Base-by-base conservation (phyloP, 306 rosid species). In the Dryas octopetala region DNA sequence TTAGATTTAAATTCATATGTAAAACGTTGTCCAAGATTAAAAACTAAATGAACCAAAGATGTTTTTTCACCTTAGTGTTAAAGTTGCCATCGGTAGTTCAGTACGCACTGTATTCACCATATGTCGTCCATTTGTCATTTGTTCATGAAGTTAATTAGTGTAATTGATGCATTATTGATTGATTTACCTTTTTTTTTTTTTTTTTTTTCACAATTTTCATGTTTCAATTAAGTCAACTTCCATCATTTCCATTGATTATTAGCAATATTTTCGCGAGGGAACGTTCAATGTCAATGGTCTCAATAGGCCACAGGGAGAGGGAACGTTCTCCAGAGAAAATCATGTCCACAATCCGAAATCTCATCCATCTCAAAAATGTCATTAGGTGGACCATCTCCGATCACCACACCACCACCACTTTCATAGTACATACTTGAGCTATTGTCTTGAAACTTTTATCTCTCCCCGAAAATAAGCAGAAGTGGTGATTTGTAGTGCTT, bases 311-410 rank as follows among this genome's bases (percentile, higher is more conserved):
- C 32, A 28, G 97, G n/a, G n/a, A n/a, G n/a, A 69, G 98, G 97
- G 76, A 28, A 28, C 32, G 32, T 91, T 95, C 85, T 95, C 98
- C 77, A 95, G 80, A 84, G 91, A 97, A 26, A 78, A 69, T 96
- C 97, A 80, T 94, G 97, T 43, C 97, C 98, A 66, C 86, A 83
- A 63, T 83, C 71, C 26, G 96, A 93, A 80, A 91, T 75, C 85
- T 90, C 90, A 76, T 89, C 82, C 40, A 85, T 83, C 68, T 88
- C 87, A 55, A 76, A 91, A 28, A 87, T 71, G 62, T 70, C 77
- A 52, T 61, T 68, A 59, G 57, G 40, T 17, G 76, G 43, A 58
- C 62, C 79, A 68, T 60, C 80, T 19, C 73, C 74, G 9, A 66
- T 81, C 68, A 67, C 74, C 82, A 50, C 38, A 50, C 78, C 75